Evolutionary conservation across 2,329 filamentous ascomycete genomes (phyloP).

Genomic region (Cladosporium sp.): DNA sequence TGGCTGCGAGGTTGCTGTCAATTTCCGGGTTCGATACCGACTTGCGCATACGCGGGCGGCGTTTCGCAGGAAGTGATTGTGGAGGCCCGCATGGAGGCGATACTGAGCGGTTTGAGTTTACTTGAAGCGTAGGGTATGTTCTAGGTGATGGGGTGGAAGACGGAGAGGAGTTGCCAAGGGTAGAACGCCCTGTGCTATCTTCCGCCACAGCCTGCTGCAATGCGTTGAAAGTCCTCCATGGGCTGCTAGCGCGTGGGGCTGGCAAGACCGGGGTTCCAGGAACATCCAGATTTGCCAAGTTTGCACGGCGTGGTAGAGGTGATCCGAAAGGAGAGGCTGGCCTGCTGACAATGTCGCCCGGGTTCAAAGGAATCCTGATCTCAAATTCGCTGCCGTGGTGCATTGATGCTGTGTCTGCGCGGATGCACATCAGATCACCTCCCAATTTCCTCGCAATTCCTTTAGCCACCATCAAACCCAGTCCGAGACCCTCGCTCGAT

Average conservation of each 20-base stretch:
- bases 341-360: constrained; percentile 53
- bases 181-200: constrained; percentile 1
- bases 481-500: constrained; percentile 67
- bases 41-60: constrained; percentile 28
- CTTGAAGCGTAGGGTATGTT: constrained; percentile 19
- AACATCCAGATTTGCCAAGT: constrained; percentile 3
- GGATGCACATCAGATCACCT: constrained; percentile 66
- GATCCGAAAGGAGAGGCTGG: constrained; percentile 54
- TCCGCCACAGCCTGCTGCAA: constrained; percentile 28
- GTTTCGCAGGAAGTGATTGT: not conserved
- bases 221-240: constrained; percentile 30
- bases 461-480: constrained; percentile 72
- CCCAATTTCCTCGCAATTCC: constrained; percentile 69
- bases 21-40: constrained; percentile 39
- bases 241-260: constrained; percentile 25
- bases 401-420: constrained; percentile 63
- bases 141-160: constrained; percentile 25
- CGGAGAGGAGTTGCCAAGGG: constrained; percentile 17
- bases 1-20: constrained; percentile 60
- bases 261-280: constrained; percentile 1
- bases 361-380: constrained; percentile 63
- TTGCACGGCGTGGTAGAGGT: constrained; percentile 40
- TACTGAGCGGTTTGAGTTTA: not conserved
- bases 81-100: constrained; percentile 14
- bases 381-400: constrained; percentile 68